A percentile compares a stretch with the other conserved stretches of the same genome.
phyloP scores from a whole-genome alignment of 2,329 filamentous ascomycete species.

The Penicillium polonicum region DNA sequence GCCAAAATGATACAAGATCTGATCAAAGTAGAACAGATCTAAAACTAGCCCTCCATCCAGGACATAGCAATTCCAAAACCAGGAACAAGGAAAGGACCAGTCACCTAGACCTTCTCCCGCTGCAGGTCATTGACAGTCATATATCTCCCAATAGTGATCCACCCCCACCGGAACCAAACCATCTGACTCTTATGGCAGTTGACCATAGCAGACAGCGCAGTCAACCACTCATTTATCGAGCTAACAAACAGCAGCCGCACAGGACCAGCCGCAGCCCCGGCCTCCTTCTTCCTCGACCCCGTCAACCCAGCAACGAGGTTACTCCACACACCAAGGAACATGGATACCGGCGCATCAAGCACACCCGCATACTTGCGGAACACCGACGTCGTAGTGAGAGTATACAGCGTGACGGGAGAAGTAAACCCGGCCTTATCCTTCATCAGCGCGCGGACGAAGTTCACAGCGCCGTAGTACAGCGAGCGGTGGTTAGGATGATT shows the following conservation, averaged over 20 bases:
- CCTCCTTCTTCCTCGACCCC: constrained; percentile 4
- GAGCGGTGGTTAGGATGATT: constrained; percentile 92
- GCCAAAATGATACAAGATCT: neutral
- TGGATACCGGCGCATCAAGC: constrained; percentile 71
- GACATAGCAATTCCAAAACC: neutral
- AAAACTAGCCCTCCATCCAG: neutral
- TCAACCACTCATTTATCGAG: constrained; percentile 60
- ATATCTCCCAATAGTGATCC: constrained; percentile 87
- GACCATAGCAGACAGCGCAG: constrained; percentile 83
- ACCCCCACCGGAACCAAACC: constrained; percentile 97
- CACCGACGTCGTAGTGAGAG: constrained; percentile 70
- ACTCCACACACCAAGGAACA: constrained; percentile 56
- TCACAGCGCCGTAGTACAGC: constrained; percentile 74
- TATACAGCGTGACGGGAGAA: constrained; percentile 80
- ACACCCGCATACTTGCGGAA: constrained; percentile 78
- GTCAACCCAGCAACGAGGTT: constrained; percentile 23
- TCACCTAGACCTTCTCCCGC: constrained; percentile 50
- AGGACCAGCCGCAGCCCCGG: constrained; percentile 32
- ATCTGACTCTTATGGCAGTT: constrained; percentile 91
- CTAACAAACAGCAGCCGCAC: constrained; percentile 69
- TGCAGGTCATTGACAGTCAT: constrained; percentile 92
- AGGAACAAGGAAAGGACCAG: neutral
- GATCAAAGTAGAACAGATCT: neutral
- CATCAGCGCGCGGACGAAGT: constrained; percentile 68
- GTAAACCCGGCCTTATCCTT: constrained; percentile 62